phyloP scores from a whole-genome alignment of 352 stramenopile genomes.

The Aphanomyces invadans region DNA sequence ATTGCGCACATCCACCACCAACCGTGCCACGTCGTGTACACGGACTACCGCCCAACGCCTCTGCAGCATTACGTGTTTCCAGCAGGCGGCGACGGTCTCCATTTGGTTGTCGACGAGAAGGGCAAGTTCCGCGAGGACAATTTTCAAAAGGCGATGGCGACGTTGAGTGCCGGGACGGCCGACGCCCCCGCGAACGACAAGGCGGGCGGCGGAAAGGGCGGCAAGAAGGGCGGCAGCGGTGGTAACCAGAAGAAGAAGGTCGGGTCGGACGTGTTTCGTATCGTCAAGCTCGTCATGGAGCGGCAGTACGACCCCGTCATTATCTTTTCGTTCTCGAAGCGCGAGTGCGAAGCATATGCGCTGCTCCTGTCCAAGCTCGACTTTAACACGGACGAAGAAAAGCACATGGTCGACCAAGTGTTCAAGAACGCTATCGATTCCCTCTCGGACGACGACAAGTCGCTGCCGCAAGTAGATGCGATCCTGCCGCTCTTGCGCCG shows the following conservation, averaged over 20 bases:
- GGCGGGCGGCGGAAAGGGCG: slow-evolving; percentile 38
- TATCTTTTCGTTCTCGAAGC: slow-evolving; percentile 99
- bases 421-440: slow-evolving; percentile 98
- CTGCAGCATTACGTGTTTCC: slow-evolving; percentile 95
- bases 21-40: slow-evolving; percentile 99
- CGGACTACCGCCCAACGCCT: slow-evolving; percentile 97
- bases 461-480: slow-evolving; percentile 95
- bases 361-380: slow-evolving; percentile 90
- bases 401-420: slow-evolving; percentile 93
- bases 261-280: slow-evolving; percentile 93
- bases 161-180: slow-evolving; percentile 52
- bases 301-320: slow-evolving; percentile 96
- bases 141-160: slow-evolving; percentile 91
- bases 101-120: slow-evolving; percentile 99
- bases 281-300: slow-evolving; percentile 98
- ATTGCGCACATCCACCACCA: slow-evolving; percentile 99
- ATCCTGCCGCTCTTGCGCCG: slow-evolving; percentile 94
- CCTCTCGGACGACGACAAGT: slow-evolving; percentile 91
- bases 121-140: slow-evolving; percentile 97
- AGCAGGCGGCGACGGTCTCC: slow-evolving; percentile 91
- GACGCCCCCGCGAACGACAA: slow-evolving; percentile 39
- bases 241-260: slow-evolving; percentile 87
- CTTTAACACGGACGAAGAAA: slow-evolving; percentile 98
- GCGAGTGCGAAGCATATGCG: slow-evolving; percentile 93
- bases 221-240: slow-evolving; percentile 25